Conservation (phyloP, 371 early-diverging fungal species). For the Syncephalastrum monosporum region DNA sequence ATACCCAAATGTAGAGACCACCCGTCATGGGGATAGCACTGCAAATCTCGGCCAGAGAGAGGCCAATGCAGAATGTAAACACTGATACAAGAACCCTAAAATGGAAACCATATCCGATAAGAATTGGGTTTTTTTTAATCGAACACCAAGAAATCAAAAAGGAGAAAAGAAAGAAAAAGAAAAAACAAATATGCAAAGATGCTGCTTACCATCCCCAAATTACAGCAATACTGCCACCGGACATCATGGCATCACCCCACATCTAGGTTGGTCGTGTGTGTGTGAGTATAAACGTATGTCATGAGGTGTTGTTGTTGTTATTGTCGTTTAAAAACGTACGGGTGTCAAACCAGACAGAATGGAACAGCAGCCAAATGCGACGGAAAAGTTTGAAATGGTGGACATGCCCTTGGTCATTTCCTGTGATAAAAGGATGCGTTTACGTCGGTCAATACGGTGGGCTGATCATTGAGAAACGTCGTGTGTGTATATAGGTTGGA, state of each 20-base stretch:
- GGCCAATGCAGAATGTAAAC: constrained; percentile 63
- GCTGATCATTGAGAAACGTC: not conserved
- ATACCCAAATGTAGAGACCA: constrained; percentile 61
- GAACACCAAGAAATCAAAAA: no score
- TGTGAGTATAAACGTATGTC: not conserved
- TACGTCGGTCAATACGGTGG: not conserved
- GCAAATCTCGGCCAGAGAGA: constrained; percentile 75
- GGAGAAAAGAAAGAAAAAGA: no score
- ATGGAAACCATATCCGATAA: no score
- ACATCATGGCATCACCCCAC: constrained; percentile 59
- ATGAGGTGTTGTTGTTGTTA: not conserved
- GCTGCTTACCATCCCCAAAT: constrained; percentile 62
- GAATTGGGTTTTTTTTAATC: no score
- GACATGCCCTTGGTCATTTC: constrained; percentile 65
- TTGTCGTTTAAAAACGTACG: constrained; percentile 18
- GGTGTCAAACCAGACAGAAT: constrained; percentile 61
- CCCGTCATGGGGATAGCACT: constrained; percentile 72
- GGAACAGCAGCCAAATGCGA: constrained; percentile 63
- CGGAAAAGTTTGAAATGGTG: constrained; percentile 43
- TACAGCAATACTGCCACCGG: constrained; percentile 69
- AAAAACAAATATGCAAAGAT: no score
- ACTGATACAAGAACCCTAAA: constrained; percentile 46
- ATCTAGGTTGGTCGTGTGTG: constrained; percentile 19
- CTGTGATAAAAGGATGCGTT: constrained; percentile 29
- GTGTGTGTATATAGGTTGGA: not conserved